These are phyloP conservation scores for Aspergillus ochraceus DNA, from an alignment of 2,329 filamentous ascomycete genomes.

Conservation along the genomic window DNA sequence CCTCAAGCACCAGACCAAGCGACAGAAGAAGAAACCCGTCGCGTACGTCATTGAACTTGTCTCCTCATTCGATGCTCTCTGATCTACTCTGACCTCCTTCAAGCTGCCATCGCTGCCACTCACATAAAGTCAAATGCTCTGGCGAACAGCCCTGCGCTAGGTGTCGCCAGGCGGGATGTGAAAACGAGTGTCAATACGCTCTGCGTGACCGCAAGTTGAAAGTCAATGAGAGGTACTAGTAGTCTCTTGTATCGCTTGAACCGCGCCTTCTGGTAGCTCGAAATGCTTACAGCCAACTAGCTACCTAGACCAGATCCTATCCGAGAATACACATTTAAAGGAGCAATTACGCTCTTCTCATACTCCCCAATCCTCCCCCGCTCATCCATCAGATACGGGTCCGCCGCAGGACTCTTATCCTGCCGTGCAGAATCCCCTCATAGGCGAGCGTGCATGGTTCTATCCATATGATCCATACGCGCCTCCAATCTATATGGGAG, in stretches of 20 bases:
- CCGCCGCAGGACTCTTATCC: conserved; percentile 2
- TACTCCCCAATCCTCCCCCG: conserved; percentile 3
- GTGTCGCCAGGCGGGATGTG: conserved; percentile 33
- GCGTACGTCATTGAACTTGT: conserved; percentile 7
- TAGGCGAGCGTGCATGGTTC: conserved; percentile 30
- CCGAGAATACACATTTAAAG: conserved; percentile 16
- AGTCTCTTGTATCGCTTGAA: background rate
- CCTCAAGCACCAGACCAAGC: conserved; percentile 5
- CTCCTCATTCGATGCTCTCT: background rate
- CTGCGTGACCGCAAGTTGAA: conserved; percentile 40
- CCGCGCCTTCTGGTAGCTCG: background rate
- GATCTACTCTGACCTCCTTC: background rate
- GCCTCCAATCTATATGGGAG: conserved; percentile 30
- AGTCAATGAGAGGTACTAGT: conserved; percentile 21
- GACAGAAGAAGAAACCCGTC: conserved; percentile 15
- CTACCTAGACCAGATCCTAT: conserved; percentile 28
- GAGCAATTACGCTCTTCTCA: conserved; percentile 6
- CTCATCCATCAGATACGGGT: background rate
- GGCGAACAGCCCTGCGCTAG: conserved; percentile 41
- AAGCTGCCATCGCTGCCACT: conserved; percentile 41
- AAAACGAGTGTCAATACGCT: conserved; percentile 35
- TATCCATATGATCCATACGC: conserved; percentile 26
- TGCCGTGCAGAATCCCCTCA: conserved; percentile 20
- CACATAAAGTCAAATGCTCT: conserved; percentile 47
- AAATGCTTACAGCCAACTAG: conserved; percentile 8